Base-by-base conservation (phyloP, 1,284 basidiomycete species). In the Sphaerobolus stellatus region DNA sequence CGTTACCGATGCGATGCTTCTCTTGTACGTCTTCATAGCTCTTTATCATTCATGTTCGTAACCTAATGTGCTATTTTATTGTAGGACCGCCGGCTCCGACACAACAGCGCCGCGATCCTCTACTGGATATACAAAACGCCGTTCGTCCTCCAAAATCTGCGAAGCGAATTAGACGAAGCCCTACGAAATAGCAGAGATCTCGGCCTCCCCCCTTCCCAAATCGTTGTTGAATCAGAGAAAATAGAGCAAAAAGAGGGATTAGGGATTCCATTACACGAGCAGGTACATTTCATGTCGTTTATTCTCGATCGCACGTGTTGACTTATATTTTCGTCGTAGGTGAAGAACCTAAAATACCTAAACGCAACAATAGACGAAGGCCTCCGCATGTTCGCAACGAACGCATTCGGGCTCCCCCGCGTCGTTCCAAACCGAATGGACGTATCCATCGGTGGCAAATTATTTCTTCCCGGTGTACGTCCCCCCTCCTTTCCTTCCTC, bases 1-100 rank as follows among this genome's bases (percentile, higher is more conserved):
- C 16, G 56, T 53, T 31, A 59, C 69, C 4, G 69, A 70, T 48
- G 62, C 69, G 5, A 61, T 71, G 14, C 66, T 68, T 2, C 59
- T 72, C 4, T 63, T 72, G 67, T 66, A 53, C 41, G 64, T 59
- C 13, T 46, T 4, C 41, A 11, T 34, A 14, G n/a, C n/a, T n/a
- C n/a, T n/a, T n/a, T n/a, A n/a, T n/a, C n/a, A n/a, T n/a, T n/a
- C n/a, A n/a, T n/a, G n/a, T n/a, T n/a, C n/a, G n/a, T n/a, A n/a
- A n/a, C n/a, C n/a, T n/a, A 8, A 4, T 50, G 41, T 7, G 31
- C 27, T 36, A n/a, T 48, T 14, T 5, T 24, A 29, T 27, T 28
- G 41, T n/a, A 65, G 63, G n/a, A 68, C 69, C 36, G 68, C 69
- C n/a, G 71, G 71, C 9, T 71, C 70, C 6, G 69, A 73, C 54